Evolutionary conservation across 2,329 filamentous ascomycete genomes (phyloP).

Genomic region (Aspergillus sp.): DNA sequence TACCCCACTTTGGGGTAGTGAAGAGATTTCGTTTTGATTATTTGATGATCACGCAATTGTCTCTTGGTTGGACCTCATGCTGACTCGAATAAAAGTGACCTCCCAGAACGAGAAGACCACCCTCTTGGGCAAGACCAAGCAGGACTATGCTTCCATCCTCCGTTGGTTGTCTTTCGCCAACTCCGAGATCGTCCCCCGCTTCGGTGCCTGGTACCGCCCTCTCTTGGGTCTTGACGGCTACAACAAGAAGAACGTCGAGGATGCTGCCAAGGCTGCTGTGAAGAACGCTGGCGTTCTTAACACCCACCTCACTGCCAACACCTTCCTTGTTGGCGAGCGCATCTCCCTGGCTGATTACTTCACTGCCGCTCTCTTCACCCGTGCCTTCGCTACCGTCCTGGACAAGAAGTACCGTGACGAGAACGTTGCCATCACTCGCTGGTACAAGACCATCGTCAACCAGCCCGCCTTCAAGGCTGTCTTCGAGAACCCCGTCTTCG

Average conservation of each 20-base stretch:
- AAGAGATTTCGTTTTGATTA: slow-evolving; percentile 19
- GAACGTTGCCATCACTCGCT: slow-evolving; percentile 85
- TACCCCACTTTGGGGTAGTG: slow-evolving; percentile 32
- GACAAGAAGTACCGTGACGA: slow-evolving; percentile 83
- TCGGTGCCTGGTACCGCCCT: slow-evolving; percentile 83
- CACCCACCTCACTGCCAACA: slow-evolving; percentile 86
- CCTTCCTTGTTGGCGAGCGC: slow-evolving; percentile 96
- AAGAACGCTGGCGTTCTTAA: slow-evolving; percentile 75
- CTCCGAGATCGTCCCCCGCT: slow-evolving; percentile 71
- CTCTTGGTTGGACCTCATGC: slow-evolving; percentile 15
- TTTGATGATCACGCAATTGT: slow-evolving; percentile 17
- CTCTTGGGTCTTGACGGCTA: slow-evolving; percentile 79
- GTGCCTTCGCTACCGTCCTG: slow-evolving; percentile 92
- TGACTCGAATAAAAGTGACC: slow-evolving; percentile 65
- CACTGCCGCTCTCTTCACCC: slow-evolving; percentile 72
- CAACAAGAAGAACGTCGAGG: slow-evolving; percentile 98
- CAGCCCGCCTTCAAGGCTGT: slow-evolving; percentile 87
- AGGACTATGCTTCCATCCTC: slow-evolving; percentile 98
- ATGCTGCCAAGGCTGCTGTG: slow-evolving; percentile 67
- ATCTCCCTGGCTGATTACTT: slow-evolving; percentile 96
- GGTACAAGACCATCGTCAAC: slow-evolving; percentile 93
- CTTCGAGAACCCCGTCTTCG: slow-evolving; percentile 71
- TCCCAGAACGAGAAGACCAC: slow-evolving; percentile 99
- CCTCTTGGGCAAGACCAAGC: slow-evolving; percentile 99
- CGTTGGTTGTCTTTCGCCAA: slow-evolving; percentile 99